Evolutionary conservation across 139 green algal species (phyloP), one percentile per base, ranked within the genome.

Genomic region (Microglena sp.): DNA sequence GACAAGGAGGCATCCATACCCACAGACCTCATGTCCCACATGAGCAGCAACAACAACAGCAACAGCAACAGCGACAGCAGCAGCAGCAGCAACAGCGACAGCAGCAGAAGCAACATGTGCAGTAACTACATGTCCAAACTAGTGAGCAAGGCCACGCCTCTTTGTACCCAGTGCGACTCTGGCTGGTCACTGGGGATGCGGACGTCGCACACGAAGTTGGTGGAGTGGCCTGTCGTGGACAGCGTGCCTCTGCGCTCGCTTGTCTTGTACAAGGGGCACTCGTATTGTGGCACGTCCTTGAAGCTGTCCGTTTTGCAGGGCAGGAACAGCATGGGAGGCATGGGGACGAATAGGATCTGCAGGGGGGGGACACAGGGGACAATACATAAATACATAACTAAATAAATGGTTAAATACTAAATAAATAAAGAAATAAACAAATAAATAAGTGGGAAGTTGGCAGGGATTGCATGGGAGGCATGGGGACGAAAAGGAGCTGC

Each of bases 191-290:
- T 77, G 0, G 84, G 84, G 40, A 92, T 60, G 33, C 60, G 62
- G 24, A 88, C 71, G 58, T 84, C 80, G 60, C 82, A 83, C 3
- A 92, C 86, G 64, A 88, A 92, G 68, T 92, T 92, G n/a, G 86
- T 92, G n/a, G 73, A 85, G 78, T 92, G 85, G 5, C 87, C 87
- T 0, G 87, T 94, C 11, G 87, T 94, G 55, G 65, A 75, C 56
- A 86, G 67, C 50, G 84, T 68, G 32, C 87, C 87, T 8, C 82
- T 74, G 33, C 87, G 77, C 62, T 92, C 87, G 27, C 66, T 73
- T 24, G 87, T 93, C 74, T 84, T 88, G 74, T 93, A 93, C 53
- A 93, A 44, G 2, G 87, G 87, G 64, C 83, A 90, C 44, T 71
- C 71, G 82, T 92, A 94, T 67, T 80, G 58, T 2, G 56, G 64